phyloP scores from a whole-genome alignment of 257 asterid genomes.

The Ehretia macrophylla region DNA sequence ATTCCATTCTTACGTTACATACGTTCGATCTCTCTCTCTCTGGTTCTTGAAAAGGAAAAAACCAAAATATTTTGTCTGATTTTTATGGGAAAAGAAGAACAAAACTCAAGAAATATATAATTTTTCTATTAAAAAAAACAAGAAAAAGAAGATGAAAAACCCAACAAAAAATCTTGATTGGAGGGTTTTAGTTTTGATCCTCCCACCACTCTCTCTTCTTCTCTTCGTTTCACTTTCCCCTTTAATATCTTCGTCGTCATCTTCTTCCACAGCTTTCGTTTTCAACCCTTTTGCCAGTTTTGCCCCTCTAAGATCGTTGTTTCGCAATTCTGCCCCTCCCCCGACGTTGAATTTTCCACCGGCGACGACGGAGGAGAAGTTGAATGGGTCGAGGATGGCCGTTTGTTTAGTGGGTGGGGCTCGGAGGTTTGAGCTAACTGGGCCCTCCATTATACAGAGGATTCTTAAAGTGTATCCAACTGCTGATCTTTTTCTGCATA shows the following conservation, averaged over 20 bases:
- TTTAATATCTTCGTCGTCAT: neutral
- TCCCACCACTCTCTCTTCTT: constrained; percentile 32
- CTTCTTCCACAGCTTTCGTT: neutral
- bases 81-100: too few relatives aligned
- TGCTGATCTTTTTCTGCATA: constrained; percentile 74
- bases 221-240: constrained; percentile 24
- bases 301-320: constrained; percentile 49
- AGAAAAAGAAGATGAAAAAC: constrained; percentile 24
- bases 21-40: neutral
- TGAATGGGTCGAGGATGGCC: constrained; percentile 58
- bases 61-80: too few relatives aligned
- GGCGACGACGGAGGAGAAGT: constrained; percentile 1
- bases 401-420: constrained; percentile 99
- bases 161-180: constrained; percentile 59
- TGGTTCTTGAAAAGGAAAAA: neutral
- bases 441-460: constrained; percentile 73
- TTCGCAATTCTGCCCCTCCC: constrained; percentile 16
- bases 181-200: constrained; percentile 44
- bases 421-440: constrained; percentile 89
- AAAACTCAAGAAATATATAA: neutral
- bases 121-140: neutral
- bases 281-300: constrained; percentile 7
- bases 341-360: neutral
- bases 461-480: constrained; percentile 53
- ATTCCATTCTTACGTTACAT: neutral